A percentile compares a stretch with the other conserved stretches of the same genome.
phyloP scores from a whole-genome alignment of 331 rosid genomes.

The Erythrophleum ivorense region DNA sequence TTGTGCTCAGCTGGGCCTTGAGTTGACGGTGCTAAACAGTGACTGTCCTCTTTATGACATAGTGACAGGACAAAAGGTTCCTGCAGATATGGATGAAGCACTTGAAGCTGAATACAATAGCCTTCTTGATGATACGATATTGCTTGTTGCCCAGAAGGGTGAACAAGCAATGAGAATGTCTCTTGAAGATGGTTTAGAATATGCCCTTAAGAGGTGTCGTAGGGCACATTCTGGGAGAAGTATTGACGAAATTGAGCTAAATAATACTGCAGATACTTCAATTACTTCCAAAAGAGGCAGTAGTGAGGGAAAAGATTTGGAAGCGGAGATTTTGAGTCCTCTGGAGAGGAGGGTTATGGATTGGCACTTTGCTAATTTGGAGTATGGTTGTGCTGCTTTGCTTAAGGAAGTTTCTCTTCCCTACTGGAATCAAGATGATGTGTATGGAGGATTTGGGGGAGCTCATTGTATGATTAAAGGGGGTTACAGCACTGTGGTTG shows the following conservation, averaged over 20 bases:
- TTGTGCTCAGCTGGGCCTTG: slow-evolving; percentile 96
- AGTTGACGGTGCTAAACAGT: slow-evolving; percentile 87
- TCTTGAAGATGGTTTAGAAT: slow-evolving; percentile 98
- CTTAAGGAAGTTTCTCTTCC: slow-evolving; percentile 97
- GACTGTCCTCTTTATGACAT: slow-evolving; percentile 97
- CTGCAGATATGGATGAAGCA: slow-evolving; percentile 89
- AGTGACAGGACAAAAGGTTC: slow-evolving; percentile 83
- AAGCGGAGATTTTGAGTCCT: slow-evolving; percentile 74
- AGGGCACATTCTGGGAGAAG: slow-evolving; percentile 51
- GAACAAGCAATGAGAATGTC: slow-evolving; percentile 90
- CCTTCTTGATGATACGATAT: slow-evolving; percentile 93
- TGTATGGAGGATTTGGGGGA: slow-evolving; percentile 99
- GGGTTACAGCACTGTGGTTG: slow-evolving; percentile 88
- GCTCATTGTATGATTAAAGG: slow-evolving; percentile 99
- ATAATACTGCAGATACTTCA: slow-evolving; percentile 39
- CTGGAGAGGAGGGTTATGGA: slow-evolving; percentile 99
- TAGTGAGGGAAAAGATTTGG: slow-evolving; percentile 35
- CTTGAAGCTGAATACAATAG: slow-evolving; percentile 95
- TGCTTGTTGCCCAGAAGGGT: slow-evolving; percentile 84
- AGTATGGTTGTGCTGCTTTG: slow-evolving; percentile 97
- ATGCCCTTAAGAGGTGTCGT: slow-evolving; percentile 84
- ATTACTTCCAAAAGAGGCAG: slow-evolving; percentile 42
- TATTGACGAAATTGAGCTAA: slow-evolving; percentile 53
- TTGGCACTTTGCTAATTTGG: slow-evolving; percentile 99
- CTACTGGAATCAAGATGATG: slow-evolving; percentile 98